A percentile compares a stretch with the other conserved stretches of the same genome.
Conservation (phyloP, 768 basidiomycete genomes). For the Podaxis rugospora region DNA sequence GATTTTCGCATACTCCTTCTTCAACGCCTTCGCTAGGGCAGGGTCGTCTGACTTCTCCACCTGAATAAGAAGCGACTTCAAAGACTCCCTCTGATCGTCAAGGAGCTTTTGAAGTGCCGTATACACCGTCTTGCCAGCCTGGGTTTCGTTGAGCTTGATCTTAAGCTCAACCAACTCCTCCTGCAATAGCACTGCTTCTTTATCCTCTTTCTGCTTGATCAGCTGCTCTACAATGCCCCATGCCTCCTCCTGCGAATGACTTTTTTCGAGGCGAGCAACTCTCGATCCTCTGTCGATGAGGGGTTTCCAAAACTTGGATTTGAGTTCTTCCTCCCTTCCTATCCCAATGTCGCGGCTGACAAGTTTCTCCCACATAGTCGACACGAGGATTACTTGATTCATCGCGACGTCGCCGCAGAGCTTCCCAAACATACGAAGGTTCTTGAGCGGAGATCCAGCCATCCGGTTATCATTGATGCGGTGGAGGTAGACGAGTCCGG, state of each 20-base stretch:
- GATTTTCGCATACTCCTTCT: constrained; percentile 11
- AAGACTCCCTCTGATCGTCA: constrained; percentile 12
- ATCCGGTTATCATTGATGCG: constrained; percentile 35
- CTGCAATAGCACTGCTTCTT: constrained; percentile 14
- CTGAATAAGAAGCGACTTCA: constrained; percentile 2
- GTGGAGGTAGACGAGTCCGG: constrained; percentile 35
- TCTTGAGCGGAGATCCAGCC: constrained; percentile 26
- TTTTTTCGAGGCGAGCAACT: constrained; percentile 15
- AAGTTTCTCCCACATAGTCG: constrained; percentile 34
- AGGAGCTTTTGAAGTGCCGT: constrained; percentile 12
- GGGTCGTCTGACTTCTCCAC: constrained; percentile 12
- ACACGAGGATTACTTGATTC: constrained; percentile 28
- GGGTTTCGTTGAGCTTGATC: constrained; percentile 10
- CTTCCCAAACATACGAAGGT: constrained; percentile 28
- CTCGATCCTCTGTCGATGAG: constrained; percentile 9
- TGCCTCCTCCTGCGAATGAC: constrained; percentile 8
- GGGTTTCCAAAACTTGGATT: constrained; percentile 12
- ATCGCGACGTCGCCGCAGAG: constrained; percentile 23
- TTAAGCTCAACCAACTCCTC: constrained; percentile 16
- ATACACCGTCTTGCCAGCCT: constrained; percentile 13
- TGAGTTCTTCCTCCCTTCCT: constrained; percentile 17
- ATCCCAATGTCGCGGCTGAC: constrained; percentile 17
- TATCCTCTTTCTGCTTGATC: not conserved
- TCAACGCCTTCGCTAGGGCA: not conserved
- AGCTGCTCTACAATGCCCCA: constrained; percentile 15